phyloP scores from a whole-genome alignment of 352 stramenopile species.

The Globisporangium alternatum region DNA sequence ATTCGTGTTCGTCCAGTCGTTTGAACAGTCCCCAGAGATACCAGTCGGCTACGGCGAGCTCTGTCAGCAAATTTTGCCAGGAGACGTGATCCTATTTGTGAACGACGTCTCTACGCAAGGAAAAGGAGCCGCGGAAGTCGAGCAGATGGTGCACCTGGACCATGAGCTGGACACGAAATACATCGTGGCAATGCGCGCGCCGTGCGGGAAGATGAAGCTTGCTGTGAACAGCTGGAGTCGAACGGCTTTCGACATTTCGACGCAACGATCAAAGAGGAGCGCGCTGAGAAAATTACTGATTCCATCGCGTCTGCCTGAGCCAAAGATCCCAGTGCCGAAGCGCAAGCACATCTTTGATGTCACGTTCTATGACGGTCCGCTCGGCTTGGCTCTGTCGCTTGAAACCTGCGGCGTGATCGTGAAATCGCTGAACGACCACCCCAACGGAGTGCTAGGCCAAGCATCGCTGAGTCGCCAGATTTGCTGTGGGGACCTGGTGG shows the following conservation, averaged over 20 bases:
- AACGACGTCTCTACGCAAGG: conserved; percentile 28
- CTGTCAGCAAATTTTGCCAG: conserved; percentile 60
- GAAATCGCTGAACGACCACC: conserved; percentile 75
- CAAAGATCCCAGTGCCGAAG: not conserved
- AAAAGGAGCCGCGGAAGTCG: conserved; percentile 37
- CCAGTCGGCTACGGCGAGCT: conserved; percentile 50
- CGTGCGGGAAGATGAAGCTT: conserved; percentile 40
- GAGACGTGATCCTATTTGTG: conserved; percentile 61
- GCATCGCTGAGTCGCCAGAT: conserved; percentile 66
- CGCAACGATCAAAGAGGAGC: conserved; percentile 29
- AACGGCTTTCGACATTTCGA: conserved; percentile 23
- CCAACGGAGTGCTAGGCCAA: conserved; percentile 62
- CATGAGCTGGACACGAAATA: conserved; percentile 30
- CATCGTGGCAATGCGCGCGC: conserved; percentile 34
- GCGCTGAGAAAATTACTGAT: conserved; percentile 25
- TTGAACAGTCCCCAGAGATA: conserved; percentile 19
- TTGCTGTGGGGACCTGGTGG: conserved; percentile 63
- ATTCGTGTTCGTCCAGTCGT: conserved; percentile 51
- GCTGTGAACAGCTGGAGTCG: conserved; percentile 26
- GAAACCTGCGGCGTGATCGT: conserved; percentile 67
- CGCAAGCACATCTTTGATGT: conserved; percentile 44
- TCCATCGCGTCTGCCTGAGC: not conserved
- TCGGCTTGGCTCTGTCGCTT: conserved; percentile 72
- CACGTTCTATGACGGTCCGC: conserved; percentile 62
- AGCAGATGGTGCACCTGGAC: conserved; percentile 27